Conservation (phyloP, 2,329 filamentous ascomycete genomes). For the Fusarium graminum region DNA sequence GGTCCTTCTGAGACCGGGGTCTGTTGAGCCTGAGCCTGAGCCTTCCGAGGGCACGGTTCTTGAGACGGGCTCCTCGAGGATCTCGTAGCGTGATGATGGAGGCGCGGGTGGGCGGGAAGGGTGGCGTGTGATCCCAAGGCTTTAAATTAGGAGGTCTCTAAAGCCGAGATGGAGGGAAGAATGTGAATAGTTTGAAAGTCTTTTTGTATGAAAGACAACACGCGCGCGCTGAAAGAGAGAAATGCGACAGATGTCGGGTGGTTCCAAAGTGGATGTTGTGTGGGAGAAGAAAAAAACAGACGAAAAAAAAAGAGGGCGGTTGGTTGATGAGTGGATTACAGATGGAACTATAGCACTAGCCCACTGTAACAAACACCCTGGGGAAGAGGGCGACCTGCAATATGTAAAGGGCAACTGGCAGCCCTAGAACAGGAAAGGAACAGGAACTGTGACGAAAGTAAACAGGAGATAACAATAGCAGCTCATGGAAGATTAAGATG, state of each 20-base stretch:
- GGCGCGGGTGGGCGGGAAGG: constrained; percentile 45
- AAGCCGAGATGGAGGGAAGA: constrained; percentile 30
- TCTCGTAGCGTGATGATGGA: constrained; percentile 44
- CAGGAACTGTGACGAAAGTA: constrained; percentile 18
- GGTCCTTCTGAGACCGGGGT: constrained; percentile 4
- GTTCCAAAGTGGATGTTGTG: constrained; percentile 35
- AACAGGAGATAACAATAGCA: constrained; percentile 13
- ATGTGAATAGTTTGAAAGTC: constrained; percentile 12
- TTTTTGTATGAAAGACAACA: constrained; percentile 9
- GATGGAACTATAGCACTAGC: constrained; percentile 32
- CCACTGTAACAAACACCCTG: constrained; percentile 31
- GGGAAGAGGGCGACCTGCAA: constrained; percentile 24
- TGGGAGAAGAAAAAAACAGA: constrained; percentile 33
- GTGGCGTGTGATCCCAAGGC: constrained; percentile 44
- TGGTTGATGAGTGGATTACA: constrained; percentile 34
- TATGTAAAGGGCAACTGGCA: constrained; percentile 20
- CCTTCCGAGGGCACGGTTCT: constrained; percentile 41
- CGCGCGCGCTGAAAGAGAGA: constrained; percentile 24
- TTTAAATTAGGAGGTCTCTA: constrained; percentile 44
- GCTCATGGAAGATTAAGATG: not conserved
- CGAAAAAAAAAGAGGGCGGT: constrained; percentile 37
- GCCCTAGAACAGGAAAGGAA: not conserved
- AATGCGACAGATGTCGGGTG: constrained; percentile 29
- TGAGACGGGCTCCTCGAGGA: constrained; percentile 26
- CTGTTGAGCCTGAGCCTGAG: constrained; percentile 12